Conservation (phyloP, 352 stramenopile genomes). For the Phytophthora citrophthora region DNA sequence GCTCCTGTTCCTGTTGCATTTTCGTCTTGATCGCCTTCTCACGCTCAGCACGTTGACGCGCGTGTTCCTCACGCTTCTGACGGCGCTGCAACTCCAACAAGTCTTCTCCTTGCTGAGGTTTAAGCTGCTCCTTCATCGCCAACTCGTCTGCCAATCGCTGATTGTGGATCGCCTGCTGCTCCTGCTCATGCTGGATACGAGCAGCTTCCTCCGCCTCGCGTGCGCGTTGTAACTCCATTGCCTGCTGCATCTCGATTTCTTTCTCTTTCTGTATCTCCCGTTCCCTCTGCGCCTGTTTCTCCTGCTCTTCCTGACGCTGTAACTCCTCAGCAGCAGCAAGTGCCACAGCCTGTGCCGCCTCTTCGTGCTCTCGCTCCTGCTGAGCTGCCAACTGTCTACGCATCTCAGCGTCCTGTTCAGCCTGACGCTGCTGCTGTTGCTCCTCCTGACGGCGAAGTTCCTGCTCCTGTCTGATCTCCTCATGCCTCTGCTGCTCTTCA, state of each 20-base stretch:
- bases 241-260: slow-evolving; percentile 26
- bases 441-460: slow-evolving; percentile 5
- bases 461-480: slow-evolving; percentile 13
- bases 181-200: slow-evolving; percentile 30
- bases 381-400: slow-evolving; percentile 27
- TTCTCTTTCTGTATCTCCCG: slow-evolving; percentile 23
- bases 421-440: slow-evolving; percentile 20
- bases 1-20: slow-evolving; percentile 39
- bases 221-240: slow-evolving; percentile 28
- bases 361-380: slow-evolving; percentile 36
- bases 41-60: slow-evolving; percentile 55
- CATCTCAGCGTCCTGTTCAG: slow-evolving; percentile 28
- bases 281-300: slow-evolving; percentile 36
- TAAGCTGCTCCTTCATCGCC: slow-evolving; percentile 34
- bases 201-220: slow-evolving; percentile 32
- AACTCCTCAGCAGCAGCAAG: slow-evolving; percentile 34
- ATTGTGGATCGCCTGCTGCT: slow-evolving; percentile 33
- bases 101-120: slow-evolving; percentile 42
- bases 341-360: slow-evolving; percentile 17
- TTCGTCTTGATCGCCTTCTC: slow-evolving; percentile 45
- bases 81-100: slow-evolving; percentile 69
- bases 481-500: slow-evolving; percentile 25
- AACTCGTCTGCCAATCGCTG: slow-evolving; percentile 41
- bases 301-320: slow-evolving; percentile 36
- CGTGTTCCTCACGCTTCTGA: slow-evolving; percentile 76